A percentile compares a stretch with the other conserved stretches of the same genome.
Evolutionary conservation across 108 stramenopile genomes (phyloP).

Genomic region (Aurantiochytrium sp.): DNA sequence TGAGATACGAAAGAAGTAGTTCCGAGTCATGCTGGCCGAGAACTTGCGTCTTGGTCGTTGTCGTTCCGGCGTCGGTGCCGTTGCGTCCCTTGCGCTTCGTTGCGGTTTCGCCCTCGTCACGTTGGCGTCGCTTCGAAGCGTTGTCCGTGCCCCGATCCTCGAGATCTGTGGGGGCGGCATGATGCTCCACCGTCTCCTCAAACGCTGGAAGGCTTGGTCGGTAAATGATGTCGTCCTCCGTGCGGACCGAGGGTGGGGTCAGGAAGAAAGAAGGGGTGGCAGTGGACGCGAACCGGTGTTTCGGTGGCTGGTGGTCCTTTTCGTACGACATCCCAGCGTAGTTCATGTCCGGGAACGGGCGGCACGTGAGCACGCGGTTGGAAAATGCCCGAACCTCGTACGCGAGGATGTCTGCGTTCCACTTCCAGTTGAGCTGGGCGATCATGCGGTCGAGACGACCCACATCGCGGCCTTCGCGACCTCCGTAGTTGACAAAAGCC

Average conservation of each 20-base stretch:
- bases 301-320: conserved; percentile 10
- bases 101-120: too few species aligned
- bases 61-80: background rate
- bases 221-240: conserved; percentile 31
- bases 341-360: conserved; percentile 20
- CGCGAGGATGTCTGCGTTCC: background rate
- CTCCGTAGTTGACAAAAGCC: conserved; percentile 18
- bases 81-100: background rate
- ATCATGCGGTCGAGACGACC: background rate
- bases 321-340: background rate
- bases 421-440: conserved; percentile 10
- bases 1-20: conserved; percentile 10
- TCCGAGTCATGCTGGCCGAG: conserved; percentile 22
- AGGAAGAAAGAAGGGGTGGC: conserved; percentile 23
- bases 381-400: conserved; percentile 4
- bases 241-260: background rate
- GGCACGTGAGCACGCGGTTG: background rate
- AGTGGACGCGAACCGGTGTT: conserved; percentile 21
- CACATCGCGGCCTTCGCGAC: background rate
- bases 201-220: conserved; percentile 26
- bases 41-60: background rate
- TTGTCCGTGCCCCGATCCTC: background rate
- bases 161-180: background rate
- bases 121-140: too few species aligned
- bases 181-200: background rate